Evolutionary conservation across 495 filamentous ascomycete species (phyloP).

Genomic region (Thermothielavioides terrestris): DNA sequence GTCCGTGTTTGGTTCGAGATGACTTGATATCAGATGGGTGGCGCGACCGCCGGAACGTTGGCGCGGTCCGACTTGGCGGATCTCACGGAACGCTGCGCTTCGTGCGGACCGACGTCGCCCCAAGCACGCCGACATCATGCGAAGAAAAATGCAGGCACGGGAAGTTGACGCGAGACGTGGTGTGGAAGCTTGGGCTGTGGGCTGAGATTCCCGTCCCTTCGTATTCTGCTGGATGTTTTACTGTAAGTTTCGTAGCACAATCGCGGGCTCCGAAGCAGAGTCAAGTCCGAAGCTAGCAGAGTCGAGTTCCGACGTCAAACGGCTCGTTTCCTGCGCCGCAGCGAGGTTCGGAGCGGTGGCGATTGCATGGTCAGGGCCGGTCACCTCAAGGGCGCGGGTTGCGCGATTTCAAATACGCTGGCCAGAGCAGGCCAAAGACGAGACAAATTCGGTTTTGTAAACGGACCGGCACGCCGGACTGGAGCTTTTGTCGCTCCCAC

Average conservation of each 20-base stretch:
- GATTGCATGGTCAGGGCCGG: no score
- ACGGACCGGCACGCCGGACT: no score
- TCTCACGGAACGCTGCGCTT: background rate
- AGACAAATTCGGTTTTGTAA: background rate
- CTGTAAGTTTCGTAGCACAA: slow-evolving; percentile 13
- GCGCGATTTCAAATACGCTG: slow-evolving; percentile 11
- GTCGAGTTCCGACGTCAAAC: slow-evolving; percentile 9
- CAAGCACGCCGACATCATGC: background rate
- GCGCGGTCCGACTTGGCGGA: background rate
- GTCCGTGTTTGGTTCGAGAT: slow-evolving; percentile 1
- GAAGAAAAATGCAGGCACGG: slow-evolving; percentile 5
- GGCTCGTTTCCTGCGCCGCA: background rate
- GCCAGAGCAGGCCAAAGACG: slow-evolving; percentile 6
- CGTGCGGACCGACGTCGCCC: background rate
- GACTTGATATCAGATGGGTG: background rate
- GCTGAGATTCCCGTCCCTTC: slow-evolving; percentile 16
- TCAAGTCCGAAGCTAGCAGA: no score
- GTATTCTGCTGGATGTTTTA: slow-evolving; percentile 12
- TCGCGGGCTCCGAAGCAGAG: background rate
- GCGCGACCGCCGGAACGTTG: background rate
- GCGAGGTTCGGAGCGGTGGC: background rate
- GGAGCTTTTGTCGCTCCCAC: no score
- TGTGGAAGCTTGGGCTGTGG: background rate
- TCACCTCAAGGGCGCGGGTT: background rate
- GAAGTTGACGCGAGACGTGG: background rate